Percentiles rank a stretch among this genome's conserved stretches.
Evolutionary conservation across 129 eudicot genomes (phyloP).

Genomic region (Ambrosia trifida): DNA sequence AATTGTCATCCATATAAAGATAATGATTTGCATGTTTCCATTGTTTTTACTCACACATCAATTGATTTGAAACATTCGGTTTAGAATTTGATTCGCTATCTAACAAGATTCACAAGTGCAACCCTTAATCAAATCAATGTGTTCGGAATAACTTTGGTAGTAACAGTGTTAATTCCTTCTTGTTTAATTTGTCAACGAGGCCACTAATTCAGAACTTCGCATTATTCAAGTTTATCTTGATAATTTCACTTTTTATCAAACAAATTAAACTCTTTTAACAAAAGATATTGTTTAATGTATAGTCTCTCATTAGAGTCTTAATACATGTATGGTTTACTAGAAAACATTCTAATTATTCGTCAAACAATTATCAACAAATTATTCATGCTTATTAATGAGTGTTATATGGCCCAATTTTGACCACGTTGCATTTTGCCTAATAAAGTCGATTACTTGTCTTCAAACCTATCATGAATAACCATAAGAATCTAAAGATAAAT

Average conservation of each 20-base stretch:
- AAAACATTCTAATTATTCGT: not conserved
- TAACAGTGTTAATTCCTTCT: conserved; percentile 16
- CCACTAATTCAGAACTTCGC: not conserved
- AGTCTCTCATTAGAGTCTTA: not conserved
- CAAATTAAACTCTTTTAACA: not conserved
- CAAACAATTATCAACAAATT: not conserved
- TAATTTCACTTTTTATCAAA: not conserved
- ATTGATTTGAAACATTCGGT: conserved; percentile 1
- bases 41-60: conserved; percentile 1
- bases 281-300: not conserved
- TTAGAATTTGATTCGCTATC: conserved; percentile 17
- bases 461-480: conserved; percentile 5
- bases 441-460: not conserved
- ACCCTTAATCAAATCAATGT: not conserved
- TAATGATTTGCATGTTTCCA: not conserved
- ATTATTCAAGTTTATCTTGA: conserved; percentile 2
- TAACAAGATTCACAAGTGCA: not conserved
- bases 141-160: conserved; percentile 1
- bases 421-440: not conserved
- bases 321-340: not conserved
- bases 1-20: not conserved
- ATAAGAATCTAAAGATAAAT: not conserved
- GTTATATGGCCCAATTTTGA: not conserved
- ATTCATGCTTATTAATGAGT: not conserved
- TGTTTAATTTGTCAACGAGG: conserved; percentile 17